Percentiles rank a stretch among this genome's conserved stretches.
phyloP scores from a whole-genome alignment of 805 yeast genomes.

The Candida orba region DNA sequence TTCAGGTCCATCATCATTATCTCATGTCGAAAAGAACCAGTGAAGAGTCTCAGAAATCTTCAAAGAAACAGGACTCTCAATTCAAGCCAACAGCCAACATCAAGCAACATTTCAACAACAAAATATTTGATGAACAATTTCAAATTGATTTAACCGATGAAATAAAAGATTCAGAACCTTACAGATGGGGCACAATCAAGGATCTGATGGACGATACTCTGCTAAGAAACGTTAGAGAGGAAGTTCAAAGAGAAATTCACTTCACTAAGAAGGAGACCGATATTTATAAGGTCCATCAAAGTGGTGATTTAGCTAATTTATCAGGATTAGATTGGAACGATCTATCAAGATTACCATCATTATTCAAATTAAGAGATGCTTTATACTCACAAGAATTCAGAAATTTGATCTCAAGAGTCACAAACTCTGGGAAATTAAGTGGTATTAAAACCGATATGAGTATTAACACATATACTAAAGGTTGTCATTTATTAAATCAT shows the following conservation, averaged over 20 bases:
- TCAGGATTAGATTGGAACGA: conserved; percentile 80
- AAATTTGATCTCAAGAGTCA: conserved; percentile 64
- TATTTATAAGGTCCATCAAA: conserved; percentile 85
- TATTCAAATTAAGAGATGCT: conserved; percentile 77
- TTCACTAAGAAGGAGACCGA: conserved; percentile 96
- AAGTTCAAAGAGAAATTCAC: conserved; percentile 74
- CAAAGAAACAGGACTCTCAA: conserved; percentile 8
- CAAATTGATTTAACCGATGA: conserved; percentile 31
- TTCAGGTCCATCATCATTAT: not conserved
- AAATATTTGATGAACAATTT: conserved; percentile 40
- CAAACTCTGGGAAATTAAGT: conserved; percentile 83
- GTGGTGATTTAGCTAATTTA: conserved; percentile 86
- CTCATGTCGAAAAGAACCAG: not conserved
- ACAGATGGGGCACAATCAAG: conserved; percentile 80
- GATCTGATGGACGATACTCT: conserved; percentile 70
- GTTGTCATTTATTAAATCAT: conserved; percentile 90
- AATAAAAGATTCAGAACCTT: conserved; percentile 63
- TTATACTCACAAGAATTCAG: conserved; percentile 83
- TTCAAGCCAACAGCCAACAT: conserved; percentile 26
- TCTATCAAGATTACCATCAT: conserved; percentile 60
- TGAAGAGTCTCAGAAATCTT: not conserved
- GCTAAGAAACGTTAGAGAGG: conserved; percentile 73
- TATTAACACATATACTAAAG: conserved; percentile 82
- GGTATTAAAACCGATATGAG: conserved; percentile 92
- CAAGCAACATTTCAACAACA: conserved; percentile 35